phyloP scores from a whole-genome alignment of 768 basidiomycete genomes.

The Rhodotorula graminis region DNA sequence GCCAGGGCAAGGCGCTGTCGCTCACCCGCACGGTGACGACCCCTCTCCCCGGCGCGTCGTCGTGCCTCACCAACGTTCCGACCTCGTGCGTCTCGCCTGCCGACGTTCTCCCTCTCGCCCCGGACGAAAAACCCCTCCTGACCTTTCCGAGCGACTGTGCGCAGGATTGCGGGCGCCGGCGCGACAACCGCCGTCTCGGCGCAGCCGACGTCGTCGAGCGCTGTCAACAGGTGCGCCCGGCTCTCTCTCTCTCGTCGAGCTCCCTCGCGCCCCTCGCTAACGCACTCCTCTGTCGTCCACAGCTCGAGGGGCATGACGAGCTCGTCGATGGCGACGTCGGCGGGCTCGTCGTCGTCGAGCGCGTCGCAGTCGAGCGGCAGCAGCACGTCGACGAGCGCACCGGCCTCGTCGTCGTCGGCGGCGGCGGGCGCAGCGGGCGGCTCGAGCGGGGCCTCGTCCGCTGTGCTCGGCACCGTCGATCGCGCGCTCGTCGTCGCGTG shows the following conservation, averaged over 20 bases:
- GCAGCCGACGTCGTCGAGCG: not conserved
- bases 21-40: conserved; percentile 29
- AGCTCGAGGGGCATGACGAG: too few species aligned
- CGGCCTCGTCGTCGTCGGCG: not conserved
- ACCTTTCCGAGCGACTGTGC: too few species aligned
- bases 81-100: conserved; percentile 1
- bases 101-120: too few species aligned
- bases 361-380: not conserved
- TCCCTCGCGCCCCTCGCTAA: not conserved
- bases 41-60: conserved; percentile 23
- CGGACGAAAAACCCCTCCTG: too few species aligned
- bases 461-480: conserved; percentile 1
- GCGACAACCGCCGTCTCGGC: conserved; percentile 7
- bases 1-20: conserved; percentile 33
- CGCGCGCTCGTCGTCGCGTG: not conserved
- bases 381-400: not conserved
- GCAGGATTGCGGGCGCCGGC: conserved; percentile 10
- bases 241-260: not conserved
- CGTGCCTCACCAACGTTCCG: conserved; percentile 19
- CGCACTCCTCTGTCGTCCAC: not conserved
- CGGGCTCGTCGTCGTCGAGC: not conserved
- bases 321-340: too few species aligned
- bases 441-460: not conserved
- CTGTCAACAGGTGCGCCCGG: not conserved
- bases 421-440: not conserved